Evolutionary conservation across 768 basidiomycete genomes (phyloP), one percentile per base, ranked within the genome.

Genomic region (Candolleomyces aberdarensis): DNA sequence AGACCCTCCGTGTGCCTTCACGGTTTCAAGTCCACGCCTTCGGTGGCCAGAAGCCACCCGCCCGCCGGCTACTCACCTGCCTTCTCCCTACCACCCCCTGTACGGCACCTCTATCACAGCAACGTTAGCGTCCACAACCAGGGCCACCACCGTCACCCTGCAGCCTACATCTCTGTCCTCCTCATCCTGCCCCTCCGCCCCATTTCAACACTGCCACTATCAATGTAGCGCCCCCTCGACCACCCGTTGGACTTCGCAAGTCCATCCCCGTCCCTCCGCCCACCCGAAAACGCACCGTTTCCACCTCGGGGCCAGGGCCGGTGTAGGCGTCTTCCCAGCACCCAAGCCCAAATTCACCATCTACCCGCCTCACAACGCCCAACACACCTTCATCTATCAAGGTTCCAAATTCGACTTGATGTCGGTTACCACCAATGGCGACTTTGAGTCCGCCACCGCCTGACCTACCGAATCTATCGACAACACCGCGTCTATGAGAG

Each of bases 371-470:
- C 76, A 78, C 57, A 70, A 71, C 47, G 76, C 65, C 56, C 52
- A 74, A 63, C 81, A 84, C 63, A 80, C 82, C 41, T 87, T 80
- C 74, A 77, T 88, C 63, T 86, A 86, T 70, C 72, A 83, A 43
- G 81, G 82, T 44, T 81, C 83, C 20, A 83, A 84, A 64, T 82
- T 82, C 17, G 86, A 86, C 65, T 66, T 78, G 20, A 78, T 80
- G 69, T 81, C 81, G 40, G 78, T 72, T 62, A 77, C 82, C 8
- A 36, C 36, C 6, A 11, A 36, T 1, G 36, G 36, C 7, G 83
- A 84, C 26, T 75, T 74, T 63, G 78, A 79, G 11, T 57, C 60
- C 31, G 75, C 77, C 0, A 75, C 36, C 8, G 36, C 74, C 39
- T 77, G 80, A 4, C 72, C 76, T 0, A 69, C 74, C 3, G 80